These are phyloP conservation scores for Fusarium clavum DNA, from an alignment of 2,329 filamentous ascomycete species.

Conservation along the genomic window DNA sequence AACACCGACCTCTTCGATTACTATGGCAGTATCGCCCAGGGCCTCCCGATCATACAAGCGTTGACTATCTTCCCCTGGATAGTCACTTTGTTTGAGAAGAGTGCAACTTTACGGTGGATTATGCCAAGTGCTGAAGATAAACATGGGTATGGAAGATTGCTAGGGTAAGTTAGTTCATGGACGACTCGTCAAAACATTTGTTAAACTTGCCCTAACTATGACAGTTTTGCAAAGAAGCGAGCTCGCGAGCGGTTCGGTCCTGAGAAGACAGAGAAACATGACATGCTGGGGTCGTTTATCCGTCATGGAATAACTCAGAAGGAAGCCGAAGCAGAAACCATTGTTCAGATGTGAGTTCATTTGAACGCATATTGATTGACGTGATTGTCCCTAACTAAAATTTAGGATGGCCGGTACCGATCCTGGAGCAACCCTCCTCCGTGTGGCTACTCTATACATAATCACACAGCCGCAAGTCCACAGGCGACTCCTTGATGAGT, in stretches of 20 bases:
- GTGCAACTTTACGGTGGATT: accelerated
- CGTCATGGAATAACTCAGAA: neutral
- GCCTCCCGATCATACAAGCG: neutral
- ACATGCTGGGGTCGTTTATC: neutral
- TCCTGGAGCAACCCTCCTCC: neutral
- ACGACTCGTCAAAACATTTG: too few species aligned
- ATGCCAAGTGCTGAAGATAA: neutral
- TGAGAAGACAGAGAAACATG: accelerated
- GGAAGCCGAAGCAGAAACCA: neutral
- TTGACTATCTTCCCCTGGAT: neutral
- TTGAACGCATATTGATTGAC: too few species aligned
- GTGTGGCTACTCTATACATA: neutral
- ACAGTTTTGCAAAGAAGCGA: neutral
- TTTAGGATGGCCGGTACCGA: neutral
- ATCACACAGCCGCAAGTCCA: neutral
- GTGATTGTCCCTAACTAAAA: too few species aligned
- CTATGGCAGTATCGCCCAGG: neutral
- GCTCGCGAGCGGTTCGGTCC: neutral
- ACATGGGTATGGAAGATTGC: accelerated
- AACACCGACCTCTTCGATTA: neutral
- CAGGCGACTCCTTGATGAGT: neutral
- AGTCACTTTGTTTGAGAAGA: neutral
- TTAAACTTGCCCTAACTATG: neutral
- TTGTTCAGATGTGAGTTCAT: neutral
- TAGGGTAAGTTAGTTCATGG: neutral